Percentiles rank a stretch among this genome's conserved stretches.
Conservation (phyloP, 345 rosid genomes). For the Limnanthes douglasii region DNA sequence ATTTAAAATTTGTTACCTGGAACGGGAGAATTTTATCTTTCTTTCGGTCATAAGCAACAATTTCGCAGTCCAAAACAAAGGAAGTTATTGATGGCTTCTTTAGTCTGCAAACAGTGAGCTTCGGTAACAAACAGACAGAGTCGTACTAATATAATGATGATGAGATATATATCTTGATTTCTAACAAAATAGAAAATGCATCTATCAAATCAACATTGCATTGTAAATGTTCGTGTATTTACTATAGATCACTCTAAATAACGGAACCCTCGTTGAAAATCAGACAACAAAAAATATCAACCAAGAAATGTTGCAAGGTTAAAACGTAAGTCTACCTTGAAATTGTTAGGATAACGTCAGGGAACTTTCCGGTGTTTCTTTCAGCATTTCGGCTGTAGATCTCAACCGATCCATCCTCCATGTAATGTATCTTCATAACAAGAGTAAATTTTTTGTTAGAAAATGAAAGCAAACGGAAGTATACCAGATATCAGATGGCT, state of each 20-base stretch:
- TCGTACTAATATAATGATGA: too few species aligned
- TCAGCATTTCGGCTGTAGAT: conserved; percentile 95
- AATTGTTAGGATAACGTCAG: conserved; percentile 63
- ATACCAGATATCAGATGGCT: neutral
- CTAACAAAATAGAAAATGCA: too few species aligned
- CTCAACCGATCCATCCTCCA: conserved; percentile 83
- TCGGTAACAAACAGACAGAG: conserved; percentile 3
- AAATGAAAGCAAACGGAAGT: conserved; percentile 3
- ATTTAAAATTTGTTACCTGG: too few species aligned
- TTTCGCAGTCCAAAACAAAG: conserved; percentile 83
- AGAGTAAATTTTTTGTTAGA: conserved; percentile 2
- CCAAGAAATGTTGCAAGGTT: too few species aligned
- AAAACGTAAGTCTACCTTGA: conserved; percentile 35
- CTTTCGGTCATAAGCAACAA: conserved; percentile 79
- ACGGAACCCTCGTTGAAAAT: too few species aligned
- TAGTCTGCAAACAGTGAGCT: conserved; percentile 32
- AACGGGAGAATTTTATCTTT: conserved; percentile 73
- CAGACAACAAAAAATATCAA: too few species aligned
- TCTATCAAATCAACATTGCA: too few species aligned
- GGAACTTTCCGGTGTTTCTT: conserved; percentile 80
- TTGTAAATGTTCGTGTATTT: too few species aligned
- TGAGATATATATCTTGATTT: too few species aligned
- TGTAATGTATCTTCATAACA: conserved; percentile 52
- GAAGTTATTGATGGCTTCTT: conserved; percentile 59
- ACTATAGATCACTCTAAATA: too few species aligned